Base-by-base conservation (phyloP, 2,329 filamentous ascomycete genomes). In the Scedosporium minutisporum region DNA sequence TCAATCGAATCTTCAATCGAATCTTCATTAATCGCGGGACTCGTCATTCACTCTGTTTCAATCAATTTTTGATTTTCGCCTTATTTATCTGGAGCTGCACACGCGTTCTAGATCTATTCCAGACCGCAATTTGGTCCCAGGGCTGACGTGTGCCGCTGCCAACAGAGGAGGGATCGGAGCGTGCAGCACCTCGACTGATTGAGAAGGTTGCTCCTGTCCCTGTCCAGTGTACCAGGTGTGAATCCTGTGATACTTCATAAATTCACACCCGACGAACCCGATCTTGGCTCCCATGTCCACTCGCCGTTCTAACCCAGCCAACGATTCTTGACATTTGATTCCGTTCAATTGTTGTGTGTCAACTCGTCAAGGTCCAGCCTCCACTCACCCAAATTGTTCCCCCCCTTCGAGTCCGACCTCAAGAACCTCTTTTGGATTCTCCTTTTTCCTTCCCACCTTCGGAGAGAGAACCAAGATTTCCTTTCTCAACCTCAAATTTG, bases 231-330 rank as follows among this genome's bases (percentile, higher is more conserved):
- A 55, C 51, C 51, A 6, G 51, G 51, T 55, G 51, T 23, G 51
- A 55, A 55, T 55, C 51, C 51, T 55, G 12, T 14, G 23, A 27
- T 14, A 55, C 21, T 23, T 16, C 10, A 14, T 23, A 55, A 55
- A 55, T 55, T 55, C 51, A 55, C 51, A 29, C 51, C 51, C 21
- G 12, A 1, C 18, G 23, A 29, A 55, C 21, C 33, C 12, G 61
- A 66, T 65, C 63, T 65, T 21, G 61, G 44, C 57, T 65, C 44
- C 65, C 64, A 61, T 59, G 63, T 60, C 64, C 64, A n/a, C n/a
- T n/a, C n/a, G n/a, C n/a, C n/a, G n/a, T n/a, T n/a, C n/a, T n/a
- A n/a, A n/a, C n/a, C n/a, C n/a, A n/a, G n/a, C n/a, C n/a, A n/a
- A n/a, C n/a, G n/a, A n/a, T n/a, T n/a, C n/a, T n/a, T n/a, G n/a